A percentile compares a stretch with the other conserved stretches of the same genome.
Conservation (phyloP, 768 basidiomycete species). For the Tulasnella sp. region DNA sequence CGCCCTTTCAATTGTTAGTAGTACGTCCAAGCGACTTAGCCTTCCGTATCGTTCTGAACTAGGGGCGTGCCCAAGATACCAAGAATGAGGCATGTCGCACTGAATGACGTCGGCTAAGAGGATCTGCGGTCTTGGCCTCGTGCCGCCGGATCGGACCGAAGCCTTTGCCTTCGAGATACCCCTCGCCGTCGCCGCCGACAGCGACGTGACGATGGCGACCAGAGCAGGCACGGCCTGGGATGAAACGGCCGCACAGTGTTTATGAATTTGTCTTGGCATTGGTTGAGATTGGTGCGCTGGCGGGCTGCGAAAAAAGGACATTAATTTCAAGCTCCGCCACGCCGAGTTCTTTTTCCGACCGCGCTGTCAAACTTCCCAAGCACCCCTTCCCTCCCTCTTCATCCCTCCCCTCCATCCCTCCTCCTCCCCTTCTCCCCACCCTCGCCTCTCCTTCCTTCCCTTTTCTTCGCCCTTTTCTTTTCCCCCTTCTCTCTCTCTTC, state of each 20-base stretch:
- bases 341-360: constrained; percentile 5
- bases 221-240: neutral
- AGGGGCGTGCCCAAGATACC: neutral
- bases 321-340: constrained; percentile 5
- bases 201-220: neutral
- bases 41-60: neutral
- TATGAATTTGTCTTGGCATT: constrained; percentile 11
- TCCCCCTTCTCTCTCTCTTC: neutral
- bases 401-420: constrained; percentile 11
- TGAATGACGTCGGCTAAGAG: constrained; percentile 6
- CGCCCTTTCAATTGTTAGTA: neutral
- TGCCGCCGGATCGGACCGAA: neutral
- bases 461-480: neutral
- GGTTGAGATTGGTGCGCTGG: neutral
- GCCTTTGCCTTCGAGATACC: neutral
- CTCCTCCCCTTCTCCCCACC: constrained; percentile 17
- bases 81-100: neutral
- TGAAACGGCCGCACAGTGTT: neutral
- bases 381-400: neutral
- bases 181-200: neutral
- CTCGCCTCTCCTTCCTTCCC: constrained; percentile 17
- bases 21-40: neutral
- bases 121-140: neutral
- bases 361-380: constrained; percentile 6
- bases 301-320: constrained; percentile 17